Percentiles rank a stretch among this genome's conserved stretches.
Conservation (phyloP, 176 grass and related monocot species). For the Triticum turgidum region DNA sequence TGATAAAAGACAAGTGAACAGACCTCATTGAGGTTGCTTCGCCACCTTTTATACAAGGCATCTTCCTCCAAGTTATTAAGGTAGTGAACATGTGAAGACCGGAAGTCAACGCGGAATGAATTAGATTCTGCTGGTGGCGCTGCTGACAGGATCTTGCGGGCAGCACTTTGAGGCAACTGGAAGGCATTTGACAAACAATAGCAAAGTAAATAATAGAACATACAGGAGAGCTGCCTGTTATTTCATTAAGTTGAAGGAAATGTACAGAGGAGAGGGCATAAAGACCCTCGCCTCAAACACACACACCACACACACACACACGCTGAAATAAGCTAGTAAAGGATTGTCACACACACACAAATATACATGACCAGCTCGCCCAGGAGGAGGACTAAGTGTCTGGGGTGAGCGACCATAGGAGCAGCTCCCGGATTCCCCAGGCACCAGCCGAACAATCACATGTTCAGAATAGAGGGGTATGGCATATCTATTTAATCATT, state of each 20-base stretch:
- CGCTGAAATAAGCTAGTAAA: too few species aligned
- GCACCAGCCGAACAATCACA: too few species aligned
- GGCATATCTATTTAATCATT: too few species aligned
- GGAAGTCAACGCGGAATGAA: slow-evolving; percentile 88
- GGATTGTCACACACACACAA: too few species aligned
- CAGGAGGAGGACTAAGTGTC: too few species aligned
- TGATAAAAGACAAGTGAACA: slow-evolving; percentile 29
- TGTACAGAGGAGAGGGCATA: neutral
- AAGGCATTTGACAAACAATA: slow-evolving; percentile 36
- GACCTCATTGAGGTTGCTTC: slow-evolving; percentile 96
- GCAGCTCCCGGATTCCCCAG: too few species aligned
- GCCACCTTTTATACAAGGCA: slow-evolving; percentile 84
- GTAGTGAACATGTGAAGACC: slow-evolving; percentile 84
- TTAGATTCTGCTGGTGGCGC: slow-evolving; percentile 80
- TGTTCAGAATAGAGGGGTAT: too few species aligned
- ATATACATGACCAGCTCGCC: too few species aligned
- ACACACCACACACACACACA: too few species aligned
- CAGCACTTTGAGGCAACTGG: slow-evolving; percentile 78
- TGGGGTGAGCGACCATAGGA: too few species aligned
- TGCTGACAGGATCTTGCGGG: slow-evolving; percentile 74
- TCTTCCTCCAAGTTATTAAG: slow-evolving; percentile 99
- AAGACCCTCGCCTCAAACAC: neutral
- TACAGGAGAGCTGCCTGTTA: neutral
- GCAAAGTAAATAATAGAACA: neutral
- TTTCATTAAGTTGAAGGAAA: neutral